These are phyloP conservation scores for Knoxia roxburghii DNA, from an alignment of 257 asterid genomes.

Conservation along the genomic window DNA sequence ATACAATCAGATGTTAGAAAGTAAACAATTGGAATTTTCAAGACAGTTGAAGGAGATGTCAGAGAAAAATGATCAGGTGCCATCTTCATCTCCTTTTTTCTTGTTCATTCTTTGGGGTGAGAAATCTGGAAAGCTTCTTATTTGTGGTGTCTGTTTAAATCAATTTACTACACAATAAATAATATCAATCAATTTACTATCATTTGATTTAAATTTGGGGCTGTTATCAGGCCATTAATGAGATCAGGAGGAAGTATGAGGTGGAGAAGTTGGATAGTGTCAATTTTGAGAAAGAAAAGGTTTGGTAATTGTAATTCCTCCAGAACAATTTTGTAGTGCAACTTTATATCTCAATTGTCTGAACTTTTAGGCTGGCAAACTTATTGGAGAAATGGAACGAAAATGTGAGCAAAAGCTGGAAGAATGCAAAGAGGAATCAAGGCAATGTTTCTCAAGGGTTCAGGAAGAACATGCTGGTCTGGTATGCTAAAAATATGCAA, in stretches of 20 bases:
- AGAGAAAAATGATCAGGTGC: conserved; percentile 88
- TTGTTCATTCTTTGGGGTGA: neutral
- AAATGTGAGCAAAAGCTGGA: conserved; percentile 55
- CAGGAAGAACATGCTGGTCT: conserved; percentile 74
- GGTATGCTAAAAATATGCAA: conserved; percentile 37
- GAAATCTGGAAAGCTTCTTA: neutral
- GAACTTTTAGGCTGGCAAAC: conserved; percentile 61
- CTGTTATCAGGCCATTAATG: conserved; percentile 76
- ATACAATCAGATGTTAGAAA: conserved; percentile 81
- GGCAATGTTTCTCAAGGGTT: conserved; percentile 49
- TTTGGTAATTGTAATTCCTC: conserved; percentile 18
- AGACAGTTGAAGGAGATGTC: conserved; percentile 95
- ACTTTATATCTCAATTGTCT: conserved; percentile 14
- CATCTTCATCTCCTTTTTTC: conserved; percentile 9
- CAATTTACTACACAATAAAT: conserved; percentile 3
- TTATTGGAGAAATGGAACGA: conserved; percentile 55
- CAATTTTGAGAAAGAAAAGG: conserved; percentile 85
- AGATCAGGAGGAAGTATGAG: conserved; percentile 79
- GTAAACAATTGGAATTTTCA: conserved; percentile 79
- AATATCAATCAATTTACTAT: no score
- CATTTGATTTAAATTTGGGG: conserved; percentile 20
- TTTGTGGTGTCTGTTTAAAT: conserved; percentile 11
- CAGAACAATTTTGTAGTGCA: neutral
- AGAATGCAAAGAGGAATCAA: conserved; percentile 63
- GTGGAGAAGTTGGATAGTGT: conserved; percentile 72